Percentiles rank a stretch among this genome's conserved stretches.
These are phyloP conservation scores for Rosa rugosa DNA, from an alignment of 306 rosid genomes.

Conservation along the genomic window DNA sequence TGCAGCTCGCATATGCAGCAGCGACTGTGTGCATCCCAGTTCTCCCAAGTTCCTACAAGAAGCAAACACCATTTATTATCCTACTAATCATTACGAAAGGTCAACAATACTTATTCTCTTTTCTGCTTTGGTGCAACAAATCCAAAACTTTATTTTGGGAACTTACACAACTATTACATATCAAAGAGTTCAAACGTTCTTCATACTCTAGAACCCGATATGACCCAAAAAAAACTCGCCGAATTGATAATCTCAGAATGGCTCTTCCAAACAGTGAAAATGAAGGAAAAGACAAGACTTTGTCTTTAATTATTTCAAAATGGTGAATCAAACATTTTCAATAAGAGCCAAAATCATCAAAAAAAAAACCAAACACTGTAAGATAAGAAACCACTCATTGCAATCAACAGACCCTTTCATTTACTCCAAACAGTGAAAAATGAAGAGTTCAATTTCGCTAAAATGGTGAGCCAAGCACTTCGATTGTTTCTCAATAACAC, in stretches of 20 bases:
- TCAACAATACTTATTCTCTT: not conserved
- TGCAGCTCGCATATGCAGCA: constrained; percentile 54
- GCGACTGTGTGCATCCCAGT: constrained; percentile 72
- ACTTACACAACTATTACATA: not conserved
- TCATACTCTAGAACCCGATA: not conserved
- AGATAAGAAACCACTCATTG: not conserved
- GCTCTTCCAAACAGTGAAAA: not conserved
- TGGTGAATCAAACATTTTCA: not conserved
- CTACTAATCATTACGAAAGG: not conserved
- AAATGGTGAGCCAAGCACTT: not conserved
- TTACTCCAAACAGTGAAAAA: not conserved
- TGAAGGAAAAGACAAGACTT: not conserved
- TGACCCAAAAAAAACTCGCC: not conserved
- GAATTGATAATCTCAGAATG: not conserved
- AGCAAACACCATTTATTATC: not conserved
- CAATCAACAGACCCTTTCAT: not conserved
- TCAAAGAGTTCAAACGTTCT: not conserved
- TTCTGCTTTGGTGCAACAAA: not conserved
- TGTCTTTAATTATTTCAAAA: not conserved
- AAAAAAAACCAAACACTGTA: not conserved
- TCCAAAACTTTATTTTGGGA: not conserved
- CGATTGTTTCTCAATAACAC: not conserved
- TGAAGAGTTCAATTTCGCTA: not conserved
- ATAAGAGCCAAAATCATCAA: not conserved
- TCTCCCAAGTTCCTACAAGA: constrained; percentile 71